A percentile compares a stretch with the other conserved stretches of the same genome.
Evolutionary conservation across 2,329 filamentous ascomycete species (phyloP).

Genomic region (Hymenoscyphus albidus): DNA sequence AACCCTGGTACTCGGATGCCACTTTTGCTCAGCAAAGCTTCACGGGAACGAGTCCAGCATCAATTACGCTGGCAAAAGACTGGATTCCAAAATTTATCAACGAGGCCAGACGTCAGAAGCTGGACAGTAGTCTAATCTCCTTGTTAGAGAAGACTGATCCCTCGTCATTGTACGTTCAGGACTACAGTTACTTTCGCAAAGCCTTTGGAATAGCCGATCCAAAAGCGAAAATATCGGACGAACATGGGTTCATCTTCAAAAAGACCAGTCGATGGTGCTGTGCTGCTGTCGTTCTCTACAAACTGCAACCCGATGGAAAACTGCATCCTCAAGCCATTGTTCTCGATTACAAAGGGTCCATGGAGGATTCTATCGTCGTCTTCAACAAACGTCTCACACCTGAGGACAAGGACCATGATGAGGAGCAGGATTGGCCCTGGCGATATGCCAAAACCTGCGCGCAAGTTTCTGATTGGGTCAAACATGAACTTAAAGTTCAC

Average conservation of each 20-base stretch:
- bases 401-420: slow-evolving; percentile 30
- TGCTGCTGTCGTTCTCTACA: slow-evolving; percentile 42
- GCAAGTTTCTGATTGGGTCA: slow-evolving; percentile 46
- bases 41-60: slow-evolving; percentile 36
- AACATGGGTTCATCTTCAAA: slow-evolving; percentile 9
- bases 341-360: slow-evolving; percentile 43
- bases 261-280: slow-evolving; percentile 26
- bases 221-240: slow-evolving; percentile 14
- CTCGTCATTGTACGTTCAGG: slow-evolving; percentile 27
- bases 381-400: slow-evolving; percentile 45
- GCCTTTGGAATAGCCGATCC: slow-evolving; percentile 12
- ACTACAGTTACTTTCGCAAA: slow-evolving; percentile 31
- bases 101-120: slow-evolving; percentile 17
- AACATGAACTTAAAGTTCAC: slow-evolving; percentile 46
- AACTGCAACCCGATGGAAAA: slow-evolving; percentile 42
- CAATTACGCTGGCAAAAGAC: slow-evolving; percentile 21
- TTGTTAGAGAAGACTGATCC: slow-evolving; percentile 16
- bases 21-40: slow-evolving; percentile 42
- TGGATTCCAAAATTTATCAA: slow-evolving; percentile 25
- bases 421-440: slow-evolving; percentile 48
- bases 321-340: slow-evolving; percentile 48
- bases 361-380: slow-evolving; percentile 44
- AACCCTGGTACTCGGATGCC: slow-evolving; percentile 33
- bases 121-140: slow-evolving; percentile 11
- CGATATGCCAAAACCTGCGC: slow-evolving; percentile 49